Base-by-base conservation (phyloP, 345 rosid species). In the Salix dunnii region DNA sequence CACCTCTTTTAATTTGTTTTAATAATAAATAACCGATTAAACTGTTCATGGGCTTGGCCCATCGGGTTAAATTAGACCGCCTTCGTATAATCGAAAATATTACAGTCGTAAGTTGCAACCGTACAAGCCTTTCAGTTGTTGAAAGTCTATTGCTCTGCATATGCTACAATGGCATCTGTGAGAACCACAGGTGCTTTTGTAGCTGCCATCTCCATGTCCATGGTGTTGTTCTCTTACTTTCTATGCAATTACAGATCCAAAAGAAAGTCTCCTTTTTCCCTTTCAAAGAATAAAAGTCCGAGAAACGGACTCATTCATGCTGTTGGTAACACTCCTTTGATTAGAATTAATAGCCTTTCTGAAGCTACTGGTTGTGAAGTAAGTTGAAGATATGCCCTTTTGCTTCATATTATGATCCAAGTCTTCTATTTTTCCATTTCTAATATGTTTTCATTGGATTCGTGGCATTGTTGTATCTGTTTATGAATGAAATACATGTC, bases 301-400 rank as follows among this genome's bases (percentile, higher is more conserved):
- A 80, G 85, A 81, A 83, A 74, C 25, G 98, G 99, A 25, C 74
- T 93, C 21, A 68, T 92, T 13, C 91, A 76, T 66, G 94, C 97
- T 51, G 70, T 96, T 79, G 99, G 99, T 0, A 89, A 89, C 80
- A 91, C 99, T 72, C 97, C 95, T 63, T 79, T 96, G 88, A 92
- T 93, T 79, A 92, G 97, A 55, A 91, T 96, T 82, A 88, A 88
- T 77, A 92, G 99, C 84, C 94, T 96, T 80, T 93, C 98, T 16
- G 89, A 93, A 9, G 97, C 95, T 80, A 93, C 97, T 7, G 98
- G 98, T 35, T 96, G 97, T 79, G 97, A 96, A 84, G 98, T 96
- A 77, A 77, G 78, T 62, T 68, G 73, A 31, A 58, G 70, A 2
- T 74, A 1, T 18, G 65, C 11, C 55, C 53, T 62, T 46, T 68